Base-by-base conservation (phyloP, 768 basidiomycete species). In the Hericium rajendrae region DNA sequence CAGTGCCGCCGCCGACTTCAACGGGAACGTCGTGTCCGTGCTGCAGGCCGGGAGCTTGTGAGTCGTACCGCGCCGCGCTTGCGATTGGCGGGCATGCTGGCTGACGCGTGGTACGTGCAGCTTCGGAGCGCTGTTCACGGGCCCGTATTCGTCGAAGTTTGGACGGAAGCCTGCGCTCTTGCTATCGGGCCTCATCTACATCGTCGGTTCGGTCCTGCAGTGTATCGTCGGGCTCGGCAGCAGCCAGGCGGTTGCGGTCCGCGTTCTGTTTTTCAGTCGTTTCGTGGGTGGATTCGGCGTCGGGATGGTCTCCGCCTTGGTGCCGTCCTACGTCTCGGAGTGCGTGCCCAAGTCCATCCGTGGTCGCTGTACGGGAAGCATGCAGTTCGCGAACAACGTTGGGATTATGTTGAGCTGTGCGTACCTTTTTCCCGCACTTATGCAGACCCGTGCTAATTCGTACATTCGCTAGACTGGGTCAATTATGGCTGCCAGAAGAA, bases 221-320 rank as follows among this genome's bases (percentile, higher is more conserved):
- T 67, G 69, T 18, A 57, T 79, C 49, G 69, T 70, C 20, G 78
- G 78, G 0, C 58, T 79, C 1, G 75, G 77, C 16, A 73, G 67
- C 59, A 70, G 64, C 46, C 67, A 62, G 55, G 53, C 28, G 5
- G 70, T 73, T 2, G 75, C 67, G 12, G 64, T 77, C 10, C 64
- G 64, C 9, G 71, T 77, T 6, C 69, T 78, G 39, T 78, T 75
- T 60, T 76, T 76, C 61, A 71, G 76, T 54, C 74, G 82, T 4
- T 85, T 85, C 67, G 56, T 86, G 0, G 75, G 78, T 6, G 85
- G 86, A 18, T 70, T 84, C 53, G 83, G 85, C 6, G 74, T 84
- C 28, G 82, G 83, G 13, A 76, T 78, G 73, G 72, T 76, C 6
- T 73, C 75, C 1, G 76, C 78, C 4, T 65, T 81, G 1, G 73